phyloP scores from a whole-genome alignment of 2,329 filamentous ascomycete species.

The Drechslera avenae region DNA sequence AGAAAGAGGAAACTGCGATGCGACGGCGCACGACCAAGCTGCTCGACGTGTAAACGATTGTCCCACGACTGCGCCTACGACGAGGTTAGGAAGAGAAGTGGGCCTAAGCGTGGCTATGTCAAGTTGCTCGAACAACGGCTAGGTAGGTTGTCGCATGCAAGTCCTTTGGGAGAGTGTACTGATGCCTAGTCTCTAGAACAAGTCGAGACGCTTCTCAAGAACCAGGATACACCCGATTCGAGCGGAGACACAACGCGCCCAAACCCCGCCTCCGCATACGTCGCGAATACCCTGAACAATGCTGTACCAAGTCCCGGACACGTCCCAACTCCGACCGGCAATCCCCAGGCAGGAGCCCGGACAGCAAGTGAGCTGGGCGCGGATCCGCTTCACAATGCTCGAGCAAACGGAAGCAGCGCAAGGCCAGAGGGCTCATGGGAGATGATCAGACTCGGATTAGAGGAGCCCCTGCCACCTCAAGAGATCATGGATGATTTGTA shows the following conservation, averaged over 20 bases:
- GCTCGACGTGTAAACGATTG: constrained; percentile 85
- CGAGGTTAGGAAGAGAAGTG: constrained; percentile 91
- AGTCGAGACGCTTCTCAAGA: constrained; percentile 89
- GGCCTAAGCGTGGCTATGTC: constrained; percentile 91
- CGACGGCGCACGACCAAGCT: constrained; percentile 82
- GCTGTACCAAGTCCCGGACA: constrained; percentile 27
- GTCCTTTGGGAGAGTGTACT: constrained; percentile 11
- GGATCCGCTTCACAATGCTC: constrained; percentile 24
- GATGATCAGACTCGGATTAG: constrained; percentile 78
- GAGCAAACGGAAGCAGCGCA: constrained; percentile 18
- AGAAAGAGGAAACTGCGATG: constrained; percentile 90
- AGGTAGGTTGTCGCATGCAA: constrained; percentile 62
- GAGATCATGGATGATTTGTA: constrained; percentile 87
- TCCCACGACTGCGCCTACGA: constrained; percentile 89
- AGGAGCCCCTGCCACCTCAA: constrained; percentile 78
- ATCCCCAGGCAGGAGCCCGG: constrained; percentile 11
- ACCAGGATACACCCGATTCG: constrained; percentile 64
- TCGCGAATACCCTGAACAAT: constrained; percentile 39
- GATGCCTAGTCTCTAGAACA: constrained; percentile 65
- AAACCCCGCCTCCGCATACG: constrained; percentile 38
- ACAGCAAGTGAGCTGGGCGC: constrained; percentile 23
- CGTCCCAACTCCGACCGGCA: constrained; percentile 22
- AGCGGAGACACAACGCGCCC: constrained; percentile 31
- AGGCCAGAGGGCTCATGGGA: constrained; percentile 73
- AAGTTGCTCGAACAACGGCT: constrained; percentile 91